phyloP scores from a whole-genome alignment of 805 yeast genomes.

The Starmerella bombi region DNA sequence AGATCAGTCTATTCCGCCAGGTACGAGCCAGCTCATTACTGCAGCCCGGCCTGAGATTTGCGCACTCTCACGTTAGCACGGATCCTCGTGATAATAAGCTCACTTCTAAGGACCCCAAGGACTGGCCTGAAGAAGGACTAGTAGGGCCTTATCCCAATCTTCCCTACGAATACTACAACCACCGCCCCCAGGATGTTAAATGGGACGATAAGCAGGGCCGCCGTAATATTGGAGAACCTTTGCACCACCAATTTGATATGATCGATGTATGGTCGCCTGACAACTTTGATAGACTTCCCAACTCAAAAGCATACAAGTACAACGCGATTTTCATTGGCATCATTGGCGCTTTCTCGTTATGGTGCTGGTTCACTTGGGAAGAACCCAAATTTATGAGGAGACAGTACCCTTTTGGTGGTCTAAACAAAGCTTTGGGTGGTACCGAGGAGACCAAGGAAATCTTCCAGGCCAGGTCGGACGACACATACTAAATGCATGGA shows the following conservation, averaged over 20 bases:
- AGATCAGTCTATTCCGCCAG: conserved; percentile 3
- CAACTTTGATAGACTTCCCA: conserved; percentile 45
- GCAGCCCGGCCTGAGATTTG: conserved; percentile 6
- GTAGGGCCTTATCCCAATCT: conserved; percentile 41
- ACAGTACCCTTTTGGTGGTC: conserved; percentile 60
- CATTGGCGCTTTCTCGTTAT: conserved; percentile 26
- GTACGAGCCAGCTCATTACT: not conserved
- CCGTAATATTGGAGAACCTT: conserved; percentile 61
- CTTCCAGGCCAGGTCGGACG: conserved; percentile 30
- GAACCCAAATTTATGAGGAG: conserved; percentile 65
- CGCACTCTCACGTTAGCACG: conserved; percentile 3
- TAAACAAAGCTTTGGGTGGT: conserved; percentile 63
- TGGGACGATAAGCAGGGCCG: conserved; percentile 73
- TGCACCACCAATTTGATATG: conserved; percentile 58
- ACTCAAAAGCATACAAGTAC: conserved; percentile 47
- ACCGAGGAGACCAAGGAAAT: conserved; percentile 26
- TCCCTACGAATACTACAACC: conserved; percentile 46
- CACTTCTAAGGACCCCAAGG: conserved; percentile 15
- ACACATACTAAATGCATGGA: not conserved
- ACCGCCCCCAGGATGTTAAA: conserved; percentile 54
- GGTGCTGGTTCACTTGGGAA: conserved; percentile 33
- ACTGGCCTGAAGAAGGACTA: conserved; percentile 21
- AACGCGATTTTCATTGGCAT: conserved; percentile 40
- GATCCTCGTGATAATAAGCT: conserved; percentile 7
- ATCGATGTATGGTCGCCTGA: conserved; percentile 83